Conservation (phyloP, 306 rosid genomes). For the Mucuna pruriens region DNA sequence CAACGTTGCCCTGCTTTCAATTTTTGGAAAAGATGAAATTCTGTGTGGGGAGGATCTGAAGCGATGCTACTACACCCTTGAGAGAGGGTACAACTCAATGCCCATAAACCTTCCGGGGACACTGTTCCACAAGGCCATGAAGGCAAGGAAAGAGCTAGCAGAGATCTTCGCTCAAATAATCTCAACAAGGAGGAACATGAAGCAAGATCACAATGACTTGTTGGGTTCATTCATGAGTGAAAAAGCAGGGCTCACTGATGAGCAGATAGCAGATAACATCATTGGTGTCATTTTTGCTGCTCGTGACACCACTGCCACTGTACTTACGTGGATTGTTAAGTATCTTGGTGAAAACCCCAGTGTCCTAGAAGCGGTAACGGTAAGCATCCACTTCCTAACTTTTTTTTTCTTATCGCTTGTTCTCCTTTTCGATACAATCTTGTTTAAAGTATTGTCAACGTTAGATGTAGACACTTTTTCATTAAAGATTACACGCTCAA, state of each 20-base stretch:
- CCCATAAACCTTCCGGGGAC: conserved; percentile 87
- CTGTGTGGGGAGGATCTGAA: conserved; percentile 77
- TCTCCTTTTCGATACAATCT: no score
- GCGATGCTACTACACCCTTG: conserved; percentile 81
- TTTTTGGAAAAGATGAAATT: conserved; percentile 78
- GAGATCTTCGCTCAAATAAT: conserved; percentile 69
- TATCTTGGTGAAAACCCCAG: conserved; percentile 73
- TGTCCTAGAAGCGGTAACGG: conserved; percentile 77
- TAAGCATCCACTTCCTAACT: no score
- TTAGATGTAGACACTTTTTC: no score
- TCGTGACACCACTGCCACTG: conserved; percentile 91
- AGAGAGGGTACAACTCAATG: conserved; percentile 96
- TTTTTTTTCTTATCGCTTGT: no score
- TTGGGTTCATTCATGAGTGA: conserved; percentile 79
- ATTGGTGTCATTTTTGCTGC: conserved; percentile 96
- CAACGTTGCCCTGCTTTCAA: conserved; percentile 82
- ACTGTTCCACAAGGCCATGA: conserved; percentile 89
- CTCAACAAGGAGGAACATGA: conserved; percentile 62
- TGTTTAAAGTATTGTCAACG: no score
- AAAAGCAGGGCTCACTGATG: conserved; percentile 82
- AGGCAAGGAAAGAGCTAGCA: conserved; percentile 83
- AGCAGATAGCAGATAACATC: conserved; percentile 83
- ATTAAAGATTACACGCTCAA: no score
- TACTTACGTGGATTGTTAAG: conserved; percentile 88
- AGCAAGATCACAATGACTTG: conserved; percentile 62